phyloP scores from a whole-genome alignment of 345 rosid species.

The Heritiera fomes region DNA sequence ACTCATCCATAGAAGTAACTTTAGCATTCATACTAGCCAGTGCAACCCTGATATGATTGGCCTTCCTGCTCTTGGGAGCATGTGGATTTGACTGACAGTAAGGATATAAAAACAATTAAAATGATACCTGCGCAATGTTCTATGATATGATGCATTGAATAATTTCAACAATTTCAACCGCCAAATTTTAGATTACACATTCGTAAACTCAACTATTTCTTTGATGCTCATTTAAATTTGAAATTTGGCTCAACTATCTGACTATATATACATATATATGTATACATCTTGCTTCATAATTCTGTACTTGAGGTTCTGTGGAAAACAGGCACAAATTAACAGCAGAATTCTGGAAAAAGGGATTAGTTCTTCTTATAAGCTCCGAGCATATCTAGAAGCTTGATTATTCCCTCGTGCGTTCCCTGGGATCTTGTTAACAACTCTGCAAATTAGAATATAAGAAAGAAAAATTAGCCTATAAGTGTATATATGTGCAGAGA shows the following conservation, averaged over 20 bases:
- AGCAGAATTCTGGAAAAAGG: not conserved
- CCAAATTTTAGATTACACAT: not conserved
- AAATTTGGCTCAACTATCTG: not conserved
- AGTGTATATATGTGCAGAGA: too few species aligned
- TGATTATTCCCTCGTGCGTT: slow-evolving; percentile 11
- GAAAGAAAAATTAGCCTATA: not conserved
- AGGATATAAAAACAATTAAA: not conserved
- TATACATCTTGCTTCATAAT: too few species aligned
- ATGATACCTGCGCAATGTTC: not conserved
- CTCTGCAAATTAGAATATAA: not conserved
- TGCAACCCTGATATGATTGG: not conserved
- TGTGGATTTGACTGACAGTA: not conserved
- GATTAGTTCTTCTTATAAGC: not conserved
- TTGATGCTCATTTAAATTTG: too few species aligned
- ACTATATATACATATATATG: too few species aligned
- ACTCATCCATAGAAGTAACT: too few species aligned
- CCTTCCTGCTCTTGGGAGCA: not conserved
- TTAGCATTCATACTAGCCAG: too few species aligned
- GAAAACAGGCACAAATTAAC: not conserved
- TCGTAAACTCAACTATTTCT: not conserved
- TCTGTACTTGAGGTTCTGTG: too few species aligned
- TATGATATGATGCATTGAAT: not conserved
- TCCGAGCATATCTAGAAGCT: slow-evolving; percentile 7
- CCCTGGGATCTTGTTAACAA: slow-evolving; percentile 11
- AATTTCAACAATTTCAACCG: not conserved